Base-by-base conservation (phyloP, 495 filamentous ascomycete species). In the Xylaria castorea region DNA sequence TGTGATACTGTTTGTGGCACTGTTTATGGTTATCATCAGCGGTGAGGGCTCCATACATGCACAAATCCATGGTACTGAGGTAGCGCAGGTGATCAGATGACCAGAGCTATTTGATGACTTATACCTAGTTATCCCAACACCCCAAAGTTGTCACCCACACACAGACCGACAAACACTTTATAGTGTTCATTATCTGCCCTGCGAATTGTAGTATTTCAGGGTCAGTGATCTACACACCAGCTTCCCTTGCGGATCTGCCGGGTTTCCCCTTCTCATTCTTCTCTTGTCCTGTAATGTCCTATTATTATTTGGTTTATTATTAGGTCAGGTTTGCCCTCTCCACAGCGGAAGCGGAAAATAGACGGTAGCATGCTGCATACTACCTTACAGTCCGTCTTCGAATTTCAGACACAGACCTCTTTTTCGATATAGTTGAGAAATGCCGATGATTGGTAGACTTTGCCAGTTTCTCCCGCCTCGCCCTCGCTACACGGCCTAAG, bases 51-150 rank as follows among this genome's bases (percentile, higher is more conserved):
- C 34, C 27, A 38, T 67, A 38, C 65, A 68, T 50, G 36, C 18
- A 34, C 40, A 40, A 63, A 70, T 48, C 68, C 68, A 63, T 63
- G 58, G 68, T 63, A 63, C 68, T 46, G 58, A 63, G 68, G 38
- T 70, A 46, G 58, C 63, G 58, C 44, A 51, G 60, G n/a, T 63
- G 58, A 53, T 70, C 68, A 70, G 46, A 70, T 70, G 68, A 70
- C 68, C 44, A 48, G 55, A 9, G 38, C 38, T 38, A 48, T 66
- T 50, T 61, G 55, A 51, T 61, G 57, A 70, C 58, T n/a, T 38
- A 38, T 61, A 22, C 32, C 34, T 1, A 18, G 11, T 16, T 57
- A 36, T 60, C 57, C 38, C 57, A 60, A 12, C 25, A 30, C n/a
- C 51, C 50, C 50, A 14, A 25, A 53, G 53, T 2, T 18, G 53